Conservation (phyloP, 2,329 filamentous ascomycete genomes). For the Monosporascus sp. region DNA sequence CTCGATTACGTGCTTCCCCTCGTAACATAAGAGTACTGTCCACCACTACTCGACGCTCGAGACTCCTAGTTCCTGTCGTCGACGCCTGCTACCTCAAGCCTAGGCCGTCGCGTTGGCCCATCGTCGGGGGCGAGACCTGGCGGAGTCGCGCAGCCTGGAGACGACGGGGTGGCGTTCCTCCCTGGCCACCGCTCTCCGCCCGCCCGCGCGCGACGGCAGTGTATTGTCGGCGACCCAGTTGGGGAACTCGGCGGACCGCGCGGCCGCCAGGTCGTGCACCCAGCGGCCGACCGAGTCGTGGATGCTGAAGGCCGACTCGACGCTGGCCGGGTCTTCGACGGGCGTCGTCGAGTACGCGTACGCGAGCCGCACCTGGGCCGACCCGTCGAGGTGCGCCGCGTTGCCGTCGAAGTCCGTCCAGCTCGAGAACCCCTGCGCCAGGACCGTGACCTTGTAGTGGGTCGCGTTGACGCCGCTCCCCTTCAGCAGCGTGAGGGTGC, state of each 20-base stretch:
- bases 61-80: background rate
- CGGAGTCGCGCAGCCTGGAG: background rate
- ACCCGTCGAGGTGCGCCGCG: slow-evolving; percentile 31
- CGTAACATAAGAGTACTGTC: too few relatives aligned
- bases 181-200: background rate
- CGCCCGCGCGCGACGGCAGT: background rate
- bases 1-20: background rate
- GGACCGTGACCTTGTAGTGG: slow-evolving; percentile 29
- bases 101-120: background rate
- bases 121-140: background rate
- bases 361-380: slow-evolving; percentile 31
- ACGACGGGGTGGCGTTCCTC: background rate
- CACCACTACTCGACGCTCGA: too few relatives aligned
- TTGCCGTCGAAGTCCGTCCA: slow-evolving; percentile 37
- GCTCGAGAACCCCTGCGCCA: slow-evolving; percentile 34
- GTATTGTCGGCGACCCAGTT: slow-evolving; percentile 24
- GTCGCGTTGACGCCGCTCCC: slow-evolving; percentile 29
- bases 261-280: slow-evolving; percentile 30
- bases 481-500: slow-evolving; percentile 28
- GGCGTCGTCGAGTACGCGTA: slow-evolving; percentile 33
- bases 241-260: slow-evolving; percentile 28
- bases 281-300: slow-evolving; percentile 38
- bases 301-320: slow-evolving; percentile 33
- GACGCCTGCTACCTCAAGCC: background rate
- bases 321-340: slow-evolving; percentile 31